These are phyloP conservation scores for Narthecium ossifragum DNA, from an alignment of 106 monocot genomes.

Conservation along the genomic window DNA sequence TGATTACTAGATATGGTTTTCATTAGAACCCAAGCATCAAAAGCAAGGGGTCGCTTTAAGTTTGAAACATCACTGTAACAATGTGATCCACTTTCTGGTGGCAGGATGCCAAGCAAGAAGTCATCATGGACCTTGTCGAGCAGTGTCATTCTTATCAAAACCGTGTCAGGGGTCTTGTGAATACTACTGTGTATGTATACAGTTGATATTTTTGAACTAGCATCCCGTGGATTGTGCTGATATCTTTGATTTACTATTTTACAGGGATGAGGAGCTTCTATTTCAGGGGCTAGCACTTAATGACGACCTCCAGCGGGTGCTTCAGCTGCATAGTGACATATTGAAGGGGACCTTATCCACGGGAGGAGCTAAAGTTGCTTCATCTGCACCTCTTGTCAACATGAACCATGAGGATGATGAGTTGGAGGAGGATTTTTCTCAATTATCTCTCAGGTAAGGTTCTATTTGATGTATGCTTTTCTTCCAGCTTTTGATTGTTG, in stretches of 20 bases:
- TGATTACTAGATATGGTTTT: too few relatives aligned
- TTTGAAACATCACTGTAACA: background rate
- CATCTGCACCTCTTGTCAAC: constrained; percentile 51
- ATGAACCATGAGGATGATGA: constrained; percentile 80
- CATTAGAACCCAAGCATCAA: too few relatives aligned
- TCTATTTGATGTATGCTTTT: too few relatives aligned
- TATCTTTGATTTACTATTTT: constrained; percentile 4
- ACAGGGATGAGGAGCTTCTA: constrained; percentile 80
- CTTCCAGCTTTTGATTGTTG: too few relatives aligned
- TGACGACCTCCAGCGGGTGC: constrained; percentile 79
- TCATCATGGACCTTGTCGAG: constrained; percentile 91
- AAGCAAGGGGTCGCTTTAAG: background rate
- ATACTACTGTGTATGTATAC: constrained; percentile 64
- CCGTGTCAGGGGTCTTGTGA: constrained; percentile 67
- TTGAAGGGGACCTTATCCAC: constrained; percentile 36
- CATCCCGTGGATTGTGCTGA: background rate
- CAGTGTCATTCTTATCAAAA: constrained; percentile 71
- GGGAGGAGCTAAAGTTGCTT: background rate
- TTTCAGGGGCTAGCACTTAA: constrained; percentile 70
- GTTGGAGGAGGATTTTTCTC: constrained; percentile 69
- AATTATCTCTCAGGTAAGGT: constrained; percentile 70
- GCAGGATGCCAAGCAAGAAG: constrained; percentile 80
- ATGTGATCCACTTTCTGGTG: constrained; percentile 4
- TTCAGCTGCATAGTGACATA: constrained; percentile 76
- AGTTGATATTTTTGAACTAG: background rate